A percentile compares a stretch with the other conserved stretches of the same genome.
Conservation (phyloP, 371 early-diverging fungal species). For the Mucor irregularis region DNA sequence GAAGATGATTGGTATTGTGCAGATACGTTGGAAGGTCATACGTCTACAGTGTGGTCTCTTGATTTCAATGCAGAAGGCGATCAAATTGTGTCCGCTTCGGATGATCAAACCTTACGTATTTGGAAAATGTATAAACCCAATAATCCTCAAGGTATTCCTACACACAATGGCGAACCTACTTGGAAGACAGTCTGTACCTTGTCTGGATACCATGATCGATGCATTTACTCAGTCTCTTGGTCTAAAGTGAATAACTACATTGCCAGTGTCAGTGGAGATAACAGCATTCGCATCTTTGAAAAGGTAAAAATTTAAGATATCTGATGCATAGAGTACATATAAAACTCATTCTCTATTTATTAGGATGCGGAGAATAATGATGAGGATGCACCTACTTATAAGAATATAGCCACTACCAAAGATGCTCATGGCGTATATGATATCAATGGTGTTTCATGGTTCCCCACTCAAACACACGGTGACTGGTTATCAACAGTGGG, state of each 20-base stretch:
- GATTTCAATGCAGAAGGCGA: conserved; percentile 86
- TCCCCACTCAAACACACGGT: conserved; percentile 60
- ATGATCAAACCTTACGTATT: conserved; percentile 83
- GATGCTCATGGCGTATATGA: conserved; percentile 84
- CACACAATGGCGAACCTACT: conserved; percentile 55
- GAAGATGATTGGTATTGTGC: conserved; percentile 95
- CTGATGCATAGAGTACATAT: too few species aligned
- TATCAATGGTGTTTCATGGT: conserved; percentile 90
- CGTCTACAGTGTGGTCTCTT: conserved; percentile 91
- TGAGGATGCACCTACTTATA: conserved; percentile 35
- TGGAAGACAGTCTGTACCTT: conserved; percentile 73
- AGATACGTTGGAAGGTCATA: conserved; percentile 82
- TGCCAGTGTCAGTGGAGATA: conserved; percentile 88
- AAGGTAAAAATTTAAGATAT: conserved; percentile 41
- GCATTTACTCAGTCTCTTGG: conserved; percentile 95
- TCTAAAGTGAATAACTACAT: conserved; percentile 67
- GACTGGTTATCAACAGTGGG: conserved; percentile 83
- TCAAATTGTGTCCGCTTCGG: conserved; percentile 80
- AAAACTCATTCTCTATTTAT: too few species aligned
- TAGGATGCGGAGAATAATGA: conserved; percentile 19
- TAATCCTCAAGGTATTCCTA: conserved; percentile 44
- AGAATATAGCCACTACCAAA: conserved; percentile 38
- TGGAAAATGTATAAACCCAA: conserved; percentile 69
- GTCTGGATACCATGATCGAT: conserved; percentile 70
- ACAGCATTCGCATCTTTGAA: conserved; percentile 69